Evolutionary conservation across 2,329 filamentous ascomycete genomes (phyloP).

Genomic region (Colletotrichum destructivum): DNA sequence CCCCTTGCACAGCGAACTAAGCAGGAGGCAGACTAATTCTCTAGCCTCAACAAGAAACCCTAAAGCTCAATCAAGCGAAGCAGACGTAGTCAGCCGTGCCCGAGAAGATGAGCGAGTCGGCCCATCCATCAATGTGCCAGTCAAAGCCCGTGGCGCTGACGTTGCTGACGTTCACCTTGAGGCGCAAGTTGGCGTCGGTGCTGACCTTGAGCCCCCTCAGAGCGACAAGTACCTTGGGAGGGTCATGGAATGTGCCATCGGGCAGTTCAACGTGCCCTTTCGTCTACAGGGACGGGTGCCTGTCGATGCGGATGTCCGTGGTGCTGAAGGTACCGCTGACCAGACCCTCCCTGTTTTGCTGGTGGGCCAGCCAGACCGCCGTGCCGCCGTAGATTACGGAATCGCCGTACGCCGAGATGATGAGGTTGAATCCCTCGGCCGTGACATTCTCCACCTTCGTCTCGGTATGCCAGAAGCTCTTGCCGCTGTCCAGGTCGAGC

Average conservation of each 20-base stretch:
- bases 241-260: not conserved
- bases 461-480: not conserved
- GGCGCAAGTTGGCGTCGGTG: constrained; percentile 8
- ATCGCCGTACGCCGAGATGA: not conserved
- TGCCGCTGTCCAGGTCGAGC: not conserved
- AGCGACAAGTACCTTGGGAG: constrained; percentile 3
- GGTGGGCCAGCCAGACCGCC: not conserved
- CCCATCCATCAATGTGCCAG: constrained; percentile 20
- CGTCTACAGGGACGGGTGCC: not conserved
- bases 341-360: not conserved
- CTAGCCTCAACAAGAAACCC: not conserved
- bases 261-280: not conserved
- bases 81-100: constrained; percentile 10
- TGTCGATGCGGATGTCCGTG: not conserved
- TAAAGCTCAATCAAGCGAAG: not conserved
- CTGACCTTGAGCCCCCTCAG: constrained; percentile 1
- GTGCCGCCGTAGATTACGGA: not conserved
- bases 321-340: not conserved
- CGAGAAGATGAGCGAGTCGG: constrained; percentile 22
- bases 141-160: constrained; percentile 11
- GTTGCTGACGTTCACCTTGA: constrained; percentile 21
- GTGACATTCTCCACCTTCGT: not conserved
- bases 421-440: not conserved
- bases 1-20: no score
- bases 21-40: not conserved